Conservation (phyloP, 345 rosid species). For the Odontarrhena argentea region DNA sequence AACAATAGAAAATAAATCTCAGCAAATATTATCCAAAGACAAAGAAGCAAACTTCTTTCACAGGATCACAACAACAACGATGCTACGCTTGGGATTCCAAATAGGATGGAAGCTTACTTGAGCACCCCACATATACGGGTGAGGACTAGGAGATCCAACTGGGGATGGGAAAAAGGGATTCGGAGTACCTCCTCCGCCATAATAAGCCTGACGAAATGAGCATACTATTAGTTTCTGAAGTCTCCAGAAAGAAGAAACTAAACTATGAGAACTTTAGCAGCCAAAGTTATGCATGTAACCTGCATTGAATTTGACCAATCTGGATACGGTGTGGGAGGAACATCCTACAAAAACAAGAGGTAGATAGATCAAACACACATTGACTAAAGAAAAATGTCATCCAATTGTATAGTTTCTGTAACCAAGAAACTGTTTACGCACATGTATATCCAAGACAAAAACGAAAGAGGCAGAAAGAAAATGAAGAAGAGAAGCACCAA, state of each 20-base stretch:
- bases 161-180: constrained; percentile 83
- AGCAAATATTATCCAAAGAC: constrained; percentile 5
- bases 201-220: constrained; percentile 69
- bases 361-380: constrained; percentile 6
- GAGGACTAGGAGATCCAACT: constrained; percentile 85
- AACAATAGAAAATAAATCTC: constrained; percentile 20
- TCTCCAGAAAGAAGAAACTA: constrained; percentile 22
- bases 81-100: background rate
- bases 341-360: constrained; percentile 53
- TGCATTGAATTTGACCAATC: constrained; percentile 94
- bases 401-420: background rate
- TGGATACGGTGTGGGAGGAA: constrained; percentile 66
- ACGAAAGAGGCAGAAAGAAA: background rate
- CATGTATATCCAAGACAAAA: background rate
- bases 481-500: constrained; percentile 5
- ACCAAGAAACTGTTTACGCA: background rate
- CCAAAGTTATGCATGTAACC: constrained; percentile 47
- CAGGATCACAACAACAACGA: constrained; percentile 9
- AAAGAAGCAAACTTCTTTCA: background rate
- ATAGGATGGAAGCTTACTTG: constrained; percentile 58
- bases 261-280: background rate
- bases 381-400: background rate
- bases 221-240: constrained; percentile 10
- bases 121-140: constrained; percentile 87
- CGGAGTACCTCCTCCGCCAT: constrained; percentile 85